These are phyloP conservation scores for Flaveria bidentis DNA, from an alignment of 129 eudicot species.

Conservation along the genomic window DNA sequence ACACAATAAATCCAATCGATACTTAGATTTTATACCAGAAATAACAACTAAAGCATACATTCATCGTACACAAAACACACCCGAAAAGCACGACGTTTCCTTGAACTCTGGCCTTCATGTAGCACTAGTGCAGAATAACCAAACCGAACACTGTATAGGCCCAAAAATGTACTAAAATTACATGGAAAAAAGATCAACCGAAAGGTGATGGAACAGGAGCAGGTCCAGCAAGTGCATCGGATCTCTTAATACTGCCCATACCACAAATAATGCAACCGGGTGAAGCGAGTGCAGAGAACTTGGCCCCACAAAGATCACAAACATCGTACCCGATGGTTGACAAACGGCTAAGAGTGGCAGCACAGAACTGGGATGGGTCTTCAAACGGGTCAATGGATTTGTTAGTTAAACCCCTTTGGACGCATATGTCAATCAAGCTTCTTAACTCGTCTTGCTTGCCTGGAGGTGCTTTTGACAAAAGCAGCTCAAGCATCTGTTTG, in stretches of 20 bases:
- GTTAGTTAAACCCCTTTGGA: conserved; percentile 86
- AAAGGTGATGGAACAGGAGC: conserved; percentile 94
- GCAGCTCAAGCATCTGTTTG: conserved; percentile 91
- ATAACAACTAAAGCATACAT: conserved; percentile 29
- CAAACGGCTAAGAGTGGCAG: conserved; percentile 94
- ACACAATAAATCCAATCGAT: conserved; percentile 16
- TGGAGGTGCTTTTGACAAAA: conserved; percentile 89
- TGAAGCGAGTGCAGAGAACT: conserved; percentile 85
- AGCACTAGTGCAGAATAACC: not conserved
- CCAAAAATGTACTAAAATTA: conserved; percentile 13
- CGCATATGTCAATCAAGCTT: conserved; percentile 85
- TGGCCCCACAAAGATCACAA: conserved; percentile 98
- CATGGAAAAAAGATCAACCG: conserved; percentile 51
- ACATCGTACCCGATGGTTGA: conserved; percentile 96
- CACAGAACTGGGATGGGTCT: conserved; percentile 98
- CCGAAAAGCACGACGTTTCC: conserved; percentile 1
- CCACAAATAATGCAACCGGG: conserved; percentile 99
- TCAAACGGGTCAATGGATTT: conserved; percentile 93
- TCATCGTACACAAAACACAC: conserved; percentile 28
- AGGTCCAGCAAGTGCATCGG: conserved; percentile 87
- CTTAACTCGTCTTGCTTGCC: conserved; percentile 94
- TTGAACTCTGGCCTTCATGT: conserved; percentile 11
- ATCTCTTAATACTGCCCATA: conserved; percentile 97
- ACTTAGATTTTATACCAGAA: conserved; percentile 26
- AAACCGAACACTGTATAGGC: conserved; percentile 2